Percentiles rank a stretch among this genome's conserved stretches.
Evolutionary conservation across 2,329 filamentous ascomycete genomes (phyloP).

Genomic region (Aspergillus carbonarius): DNA sequence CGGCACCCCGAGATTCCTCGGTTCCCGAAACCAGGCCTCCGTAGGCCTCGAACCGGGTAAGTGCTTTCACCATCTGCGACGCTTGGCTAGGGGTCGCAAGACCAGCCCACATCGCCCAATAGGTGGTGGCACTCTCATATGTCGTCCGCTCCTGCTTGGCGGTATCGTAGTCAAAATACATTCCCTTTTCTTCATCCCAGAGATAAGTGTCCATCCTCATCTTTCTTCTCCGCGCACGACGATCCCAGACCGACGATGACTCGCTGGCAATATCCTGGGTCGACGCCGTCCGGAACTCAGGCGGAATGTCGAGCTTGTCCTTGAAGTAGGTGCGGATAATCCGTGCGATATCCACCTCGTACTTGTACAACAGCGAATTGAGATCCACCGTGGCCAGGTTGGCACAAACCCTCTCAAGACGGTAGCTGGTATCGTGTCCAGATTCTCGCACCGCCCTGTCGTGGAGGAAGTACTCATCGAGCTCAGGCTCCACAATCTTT

Average conservation of each 20-base stretch:
- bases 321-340: slow-evolving; percentile 81
- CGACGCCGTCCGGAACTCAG: slow-evolving; percentile 71
- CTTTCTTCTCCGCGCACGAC: slow-evolving; percentile 80
- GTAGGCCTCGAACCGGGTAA: slow-evolving; percentile 83
- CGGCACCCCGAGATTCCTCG: slow-evolving; percentile 76
- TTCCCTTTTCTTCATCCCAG: slow-evolving; percentile 87
- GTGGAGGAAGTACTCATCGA: slow-evolving; percentile 94
- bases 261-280: slow-evolving; percentile 69
- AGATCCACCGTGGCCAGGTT: slow-evolving; percentile 91
- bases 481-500: slow-evolving; percentile 74
- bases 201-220: slow-evolving; percentile 85
- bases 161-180: slow-evolving; percentile 98
- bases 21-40: slow-evolving; percentile 89
- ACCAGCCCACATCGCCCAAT: slow-evolving; percentile 97
- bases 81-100: slow-evolving; percentile 83
- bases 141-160: slow-evolving; percentile 73
- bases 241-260: slow-evolving; percentile 85
- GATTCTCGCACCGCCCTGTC: slow-evolving; percentile 95
- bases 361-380: slow-evolving; percentile 94
- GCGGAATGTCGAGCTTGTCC: slow-evolving; percentile 77
- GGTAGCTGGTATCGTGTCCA: slow-evolving; percentile 94
- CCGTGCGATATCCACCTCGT: slow-evolving; percentile 88
- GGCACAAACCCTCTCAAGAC: slow-evolving; percentile 82
- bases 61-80: slow-evolving; percentile 75
- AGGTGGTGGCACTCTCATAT: slow-evolving; percentile 90